Conservation (phyloP, 345 rosid species). For the Alliaria petiolata region DNA sequence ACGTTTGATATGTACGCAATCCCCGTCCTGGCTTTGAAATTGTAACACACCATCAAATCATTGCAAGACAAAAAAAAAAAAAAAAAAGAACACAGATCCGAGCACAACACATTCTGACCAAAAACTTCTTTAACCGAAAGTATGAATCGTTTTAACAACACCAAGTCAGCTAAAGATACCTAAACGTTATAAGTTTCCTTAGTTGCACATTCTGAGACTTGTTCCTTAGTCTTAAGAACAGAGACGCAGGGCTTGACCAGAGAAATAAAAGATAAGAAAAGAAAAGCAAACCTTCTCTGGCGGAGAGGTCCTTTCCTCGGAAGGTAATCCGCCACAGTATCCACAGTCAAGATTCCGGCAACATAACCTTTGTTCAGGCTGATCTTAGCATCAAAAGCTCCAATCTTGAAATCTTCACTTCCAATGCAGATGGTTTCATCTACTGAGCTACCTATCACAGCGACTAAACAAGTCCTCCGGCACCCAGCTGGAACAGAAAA, state of each 20-base stretch:
- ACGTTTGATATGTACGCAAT: slow-evolving; percentile 90
- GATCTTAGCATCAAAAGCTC: slow-evolving; percentile 64
- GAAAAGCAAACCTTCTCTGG: slow-evolving; percentile 57
- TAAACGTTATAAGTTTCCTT: not conserved
- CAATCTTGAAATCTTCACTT: slow-evolving; percentile 60
- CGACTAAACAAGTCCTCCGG: slow-evolving; percentile 76
- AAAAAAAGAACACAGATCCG: not conserved
- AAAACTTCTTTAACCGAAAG: not conserved
- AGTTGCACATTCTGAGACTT: not conserved
- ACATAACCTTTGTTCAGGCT: slow-evolving; percentile 69
- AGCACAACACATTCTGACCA: not conserved
- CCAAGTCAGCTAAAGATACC: not conserved
- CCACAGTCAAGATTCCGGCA: slow-evolving; percentile 86
- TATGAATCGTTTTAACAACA: not conserved
- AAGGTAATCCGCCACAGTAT: slow-evolving; percentile 83
- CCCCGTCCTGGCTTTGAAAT: slow-evolving; percentile 58
- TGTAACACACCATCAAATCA: not conserved
- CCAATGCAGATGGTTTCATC: slow-evolving; percentile 54
- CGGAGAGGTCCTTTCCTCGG: slow-evolving; percentile 79
- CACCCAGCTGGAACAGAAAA: slow-evolving; percentile 68
- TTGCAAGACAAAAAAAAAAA: not conserved
- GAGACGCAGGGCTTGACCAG: not conserved
- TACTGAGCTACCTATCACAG: slow-evolving; percentile 60
- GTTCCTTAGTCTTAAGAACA: not conserved
- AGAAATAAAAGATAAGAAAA: not conserved